Base-by-base conservation (phyloP, 2,329 filamentous ascomycete species). In the Pestalotiopsis sp. region DNA sequence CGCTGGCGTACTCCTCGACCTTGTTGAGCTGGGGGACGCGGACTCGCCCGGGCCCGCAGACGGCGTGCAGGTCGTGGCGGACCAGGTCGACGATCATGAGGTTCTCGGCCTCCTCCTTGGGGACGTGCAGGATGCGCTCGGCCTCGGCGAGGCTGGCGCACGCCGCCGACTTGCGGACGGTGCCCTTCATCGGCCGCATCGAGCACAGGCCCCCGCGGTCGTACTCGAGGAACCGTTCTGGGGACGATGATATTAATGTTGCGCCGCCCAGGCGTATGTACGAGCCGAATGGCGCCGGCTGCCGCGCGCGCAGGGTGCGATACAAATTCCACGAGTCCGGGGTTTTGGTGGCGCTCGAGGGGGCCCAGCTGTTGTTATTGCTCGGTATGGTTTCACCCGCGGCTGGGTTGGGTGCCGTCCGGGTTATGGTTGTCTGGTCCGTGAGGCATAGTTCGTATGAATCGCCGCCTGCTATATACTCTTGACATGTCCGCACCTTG, bases 1-100 rank as follows among this genome's bases (percentile, higher is more conserved):
- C 94, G 25, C 91, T 95, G 61, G 93, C 91, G 77, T 97, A 97
- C 77, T 97, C 94, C 80, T 98, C 95, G 0, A 98, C 92, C 69
- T 90, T 88, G 83, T 98, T 92, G 27, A 98, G 83, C 67, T 94
- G 91, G 14, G 91, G 89, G 1, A 97, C 94, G 5, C 82, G 79
- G 1, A 98, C 94, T 69, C 88, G 87, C 0, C 90, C 91, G 1
- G 92, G 87, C 4, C 93, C 93, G 70, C 92, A 94, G 9, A 97
- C 90, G n/a, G 91, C 90, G 79, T 97, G 92, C 13, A 98, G 84
- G 79, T 98, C 95, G 77, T 98, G 95, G 0, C 95, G 89, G n/a
- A 98, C 96, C 1, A 98, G 85, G 79, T 98, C 95, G 2, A 97
- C 95, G 75, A 98, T 98, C 96, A 98, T 98, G 27, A 98, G 87